Percentiles rank a stretch among this genome's conserved stretches.
Conservation (phyloP, 1,284 basidiomycete species). For the Laetiporus sulphureus region DNA sequence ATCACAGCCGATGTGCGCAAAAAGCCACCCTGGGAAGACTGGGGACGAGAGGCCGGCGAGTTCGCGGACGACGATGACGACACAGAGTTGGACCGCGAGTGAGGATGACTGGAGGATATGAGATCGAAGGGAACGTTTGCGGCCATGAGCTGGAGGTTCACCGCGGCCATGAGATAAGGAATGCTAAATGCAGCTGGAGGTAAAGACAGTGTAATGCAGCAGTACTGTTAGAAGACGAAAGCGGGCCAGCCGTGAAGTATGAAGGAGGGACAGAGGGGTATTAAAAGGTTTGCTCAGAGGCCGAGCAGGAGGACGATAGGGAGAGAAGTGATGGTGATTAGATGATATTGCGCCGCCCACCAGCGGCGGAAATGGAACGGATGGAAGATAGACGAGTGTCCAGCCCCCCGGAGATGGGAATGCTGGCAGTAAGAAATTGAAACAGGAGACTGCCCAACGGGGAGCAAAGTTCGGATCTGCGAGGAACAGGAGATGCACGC, state of each 20-base stretch:
- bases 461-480: constrained; percentile 23
- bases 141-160: constrained; percentile 68
- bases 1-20: constrained; percentile 45
- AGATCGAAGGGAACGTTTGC: constrained; percentile 63
- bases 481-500: constrained; percentile 19
- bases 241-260: constrained; percentile 34
- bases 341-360: constrained; percentile 13
- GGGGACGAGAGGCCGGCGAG: constrained; percentile 65
- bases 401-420: constrained; percentile 5
- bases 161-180: constrained; percentile 50
- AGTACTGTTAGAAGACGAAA: constrained; percentile 15
- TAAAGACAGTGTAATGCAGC: constrained; percentile 19
- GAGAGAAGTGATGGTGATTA: constrained; percentile 11
- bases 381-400: background rate
- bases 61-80: constrained; percentile 60
- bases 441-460: constrained; percentile 12
- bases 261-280: constrained; percentile 26
- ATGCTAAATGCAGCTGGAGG: constrained; percentile 20
- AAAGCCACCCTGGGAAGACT: constrained; percentile 61
- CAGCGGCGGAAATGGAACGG: constrained; percentile 9
- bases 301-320: constrained; percentile 10
- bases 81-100: constrained; percentile 72
- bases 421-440: constrained; percentile 14
- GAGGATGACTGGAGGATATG: constrained; percentile 50
- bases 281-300: constrained; percentile 9